Evolutionary conservation across 441 rosid species (phyloP).

Genomic region (Theobroma grandiflorum): DNA sequence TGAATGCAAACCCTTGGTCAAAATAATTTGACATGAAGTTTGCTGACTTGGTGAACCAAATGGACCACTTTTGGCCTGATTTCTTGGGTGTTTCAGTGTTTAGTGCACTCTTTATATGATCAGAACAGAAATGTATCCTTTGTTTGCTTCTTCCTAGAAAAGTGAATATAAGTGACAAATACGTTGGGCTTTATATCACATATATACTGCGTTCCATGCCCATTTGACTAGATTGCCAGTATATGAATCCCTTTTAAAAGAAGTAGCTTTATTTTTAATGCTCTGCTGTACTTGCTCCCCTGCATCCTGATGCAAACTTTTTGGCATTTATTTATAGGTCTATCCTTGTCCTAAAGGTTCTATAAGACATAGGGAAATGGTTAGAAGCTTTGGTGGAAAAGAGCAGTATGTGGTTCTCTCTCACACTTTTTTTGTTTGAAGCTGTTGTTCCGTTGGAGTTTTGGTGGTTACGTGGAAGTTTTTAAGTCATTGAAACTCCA

Average conservation of each 20-base stretch:
- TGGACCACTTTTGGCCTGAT: background rate
- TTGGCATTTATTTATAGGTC: conserved; percentile 51
- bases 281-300: background rate
- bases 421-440: background rate
- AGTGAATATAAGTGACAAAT: background rate
- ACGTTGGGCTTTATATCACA: background rate
- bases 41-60: background rate
- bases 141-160: background rate
- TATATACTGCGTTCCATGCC: background rate
- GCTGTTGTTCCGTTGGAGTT: background rate
- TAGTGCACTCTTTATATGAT: background rate
- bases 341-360: conserved; percentile 96
- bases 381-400: conserved; percentile 75
- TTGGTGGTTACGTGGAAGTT: conserved; percentile 5
- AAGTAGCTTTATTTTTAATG: background rate
- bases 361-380: conserved; percentile 77
- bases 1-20: background rate
- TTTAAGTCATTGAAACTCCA: background rate
- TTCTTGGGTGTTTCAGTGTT: background rate
- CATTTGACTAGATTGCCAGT: background rate
- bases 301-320: conserved; percentile 27
- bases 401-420: conserved; percentile 60
- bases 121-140: background rate
- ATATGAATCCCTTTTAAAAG: background rate
- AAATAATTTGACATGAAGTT: background rate